Percentiles rank a stretch among this genome's conserved stretches.
These are phyloP conservation scores for Colletotrichum musicola DNA, from an alignment of 2,329 filamentous ascomycete species.

Conservation along the genomic window DNA sequence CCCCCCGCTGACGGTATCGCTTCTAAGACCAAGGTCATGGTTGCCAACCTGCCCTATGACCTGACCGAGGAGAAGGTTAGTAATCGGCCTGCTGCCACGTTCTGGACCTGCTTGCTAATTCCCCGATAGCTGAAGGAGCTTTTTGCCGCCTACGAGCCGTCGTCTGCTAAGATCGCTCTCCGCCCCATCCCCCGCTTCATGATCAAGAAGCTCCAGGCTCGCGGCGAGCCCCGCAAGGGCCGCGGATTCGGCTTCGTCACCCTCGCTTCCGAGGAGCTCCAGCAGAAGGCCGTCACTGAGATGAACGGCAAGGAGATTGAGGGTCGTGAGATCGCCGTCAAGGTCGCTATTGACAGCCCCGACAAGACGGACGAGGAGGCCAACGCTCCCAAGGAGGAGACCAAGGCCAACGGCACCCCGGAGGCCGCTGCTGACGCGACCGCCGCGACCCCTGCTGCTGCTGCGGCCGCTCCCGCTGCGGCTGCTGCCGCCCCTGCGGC, in stretches of 20 bases:
- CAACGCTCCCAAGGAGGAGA: conserved; percentile 62
- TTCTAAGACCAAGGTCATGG: conserved; percentile 99
- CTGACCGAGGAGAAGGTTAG: conserved; percentile 95
- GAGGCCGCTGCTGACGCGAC: conserved; percentile 45
- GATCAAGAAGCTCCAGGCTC: conserved; percentile 99
- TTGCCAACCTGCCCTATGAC: conserved; percentile 98
- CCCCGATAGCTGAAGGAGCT: conserved; percentile 89
- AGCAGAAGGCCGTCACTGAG: conserved; percentile 96
- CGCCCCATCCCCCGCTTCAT: conserved; percentile 99
- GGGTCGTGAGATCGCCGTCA: conserved; percentile 98
- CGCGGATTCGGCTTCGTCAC: conserved; percentile 99
- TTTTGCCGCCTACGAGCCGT: conserved; percentile 91
- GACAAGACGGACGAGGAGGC: conserved; percentile 95
- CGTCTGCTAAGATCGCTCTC: conserved; percentile 97
- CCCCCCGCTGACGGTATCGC: conserved; percentile 97
- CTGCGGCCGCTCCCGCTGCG: conserved; percentile 45
- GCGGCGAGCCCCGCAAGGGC: conserved; percentile 97
- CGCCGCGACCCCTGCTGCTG: conserved; percentile 41
- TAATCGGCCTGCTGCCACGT: conserved; percentile 20
- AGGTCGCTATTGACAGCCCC: conserved; percentile 99
- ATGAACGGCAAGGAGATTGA: conserved; percentile 99
- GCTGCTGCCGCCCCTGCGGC: conserved; percentile 45
- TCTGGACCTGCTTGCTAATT: conserved; percentile 41
- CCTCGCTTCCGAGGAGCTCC: conserved; percentile 92
- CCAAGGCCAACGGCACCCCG: conserved; percentile 58